Evolutionary conservation across 1,139 yeast genomes (phyloP), one percentile per base, ranked within the genome.

Genomic region (Suhomyces bribrorum): DNA sequence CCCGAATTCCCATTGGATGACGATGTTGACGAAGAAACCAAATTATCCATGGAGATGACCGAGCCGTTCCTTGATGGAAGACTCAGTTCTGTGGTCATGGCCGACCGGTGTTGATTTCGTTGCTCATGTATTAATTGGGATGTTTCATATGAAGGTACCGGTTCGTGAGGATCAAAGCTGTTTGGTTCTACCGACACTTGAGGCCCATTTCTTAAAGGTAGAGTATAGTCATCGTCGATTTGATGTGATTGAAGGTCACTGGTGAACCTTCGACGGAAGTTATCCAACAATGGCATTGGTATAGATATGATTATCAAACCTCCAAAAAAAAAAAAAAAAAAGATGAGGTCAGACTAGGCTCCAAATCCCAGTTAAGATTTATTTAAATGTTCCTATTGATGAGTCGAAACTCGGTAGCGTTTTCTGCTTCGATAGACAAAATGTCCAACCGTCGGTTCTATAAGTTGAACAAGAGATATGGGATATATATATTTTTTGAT

Each of bases 121-220:
- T 45, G 45, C 25, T 46, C 47, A 26, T 70, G 69, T 44, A 69
- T 47, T 37, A 60, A 48, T 46, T 72, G 77, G 0, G 76, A 69
- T 2, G 64, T 60, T 47, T 73, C 78, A 47, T 73, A 73, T 1
- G 75, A 67, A 0, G 77, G 77, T 0, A 71, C 72, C 11, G 53
- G 52, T 36, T 70, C 77, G 29, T 62, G 54, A 3, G 73, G 75
- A 46, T 66, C 70, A 44, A 45, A 57, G 4, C 22, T 31, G 28
- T 34, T 14, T 9, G 18, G 14, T 7, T 23, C 32, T 17, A 26
- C 3, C 11, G 23, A 30, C 5, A 14, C 14, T 23, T 11, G 17
- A 2, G 23, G 13, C 7, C 16, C 24, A 27, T 36, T 4, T 31
- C 39, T 24, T 22, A 41, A 44, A 7, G 57, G 52, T 4, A 43